Conservation (phyloP, 108 stramenopile species). For the Aurantiochytrium sp. region DNA sequence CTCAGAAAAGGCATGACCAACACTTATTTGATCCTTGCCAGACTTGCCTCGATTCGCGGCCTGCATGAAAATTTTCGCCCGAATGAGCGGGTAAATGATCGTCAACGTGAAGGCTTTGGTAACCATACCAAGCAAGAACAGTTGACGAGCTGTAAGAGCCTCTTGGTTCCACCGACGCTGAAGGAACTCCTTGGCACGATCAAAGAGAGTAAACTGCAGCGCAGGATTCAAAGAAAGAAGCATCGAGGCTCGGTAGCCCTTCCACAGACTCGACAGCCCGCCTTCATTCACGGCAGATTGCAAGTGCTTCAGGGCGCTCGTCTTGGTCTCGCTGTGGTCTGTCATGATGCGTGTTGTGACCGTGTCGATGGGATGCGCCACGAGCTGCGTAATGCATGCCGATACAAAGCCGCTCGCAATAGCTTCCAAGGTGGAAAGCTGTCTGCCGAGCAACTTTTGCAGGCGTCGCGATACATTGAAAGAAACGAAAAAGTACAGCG, state of each 20-base stretch:
- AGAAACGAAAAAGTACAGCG: neutral
- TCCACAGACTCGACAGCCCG: neutral
- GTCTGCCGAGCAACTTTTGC: neutral
- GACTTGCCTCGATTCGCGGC: neutral
- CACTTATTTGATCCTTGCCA: neutral
- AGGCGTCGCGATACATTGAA: neutral
- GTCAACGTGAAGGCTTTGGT: neutral
- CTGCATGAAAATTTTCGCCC: neutral
- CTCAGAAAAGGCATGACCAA: neutral
- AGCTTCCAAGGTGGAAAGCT: neutral
- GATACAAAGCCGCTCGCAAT: neutral
- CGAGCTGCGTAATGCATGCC: neutral
- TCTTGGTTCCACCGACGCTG: neutral
- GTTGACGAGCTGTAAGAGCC: neutral
- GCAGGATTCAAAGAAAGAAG: neutral
- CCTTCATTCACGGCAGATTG: neutral
- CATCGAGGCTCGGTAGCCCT: neutral
- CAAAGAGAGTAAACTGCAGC: neutral
- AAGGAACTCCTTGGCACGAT: neutral
- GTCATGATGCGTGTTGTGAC: neutral
- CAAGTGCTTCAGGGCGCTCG: neutral
- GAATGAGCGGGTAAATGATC: neutral
- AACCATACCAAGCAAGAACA: neutral
- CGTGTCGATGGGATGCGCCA: neutral
- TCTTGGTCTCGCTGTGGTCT: neutral